Base-by-base conservation (phyloP, 805 yeast species). In the Metschnikowia lunata region DNA sequence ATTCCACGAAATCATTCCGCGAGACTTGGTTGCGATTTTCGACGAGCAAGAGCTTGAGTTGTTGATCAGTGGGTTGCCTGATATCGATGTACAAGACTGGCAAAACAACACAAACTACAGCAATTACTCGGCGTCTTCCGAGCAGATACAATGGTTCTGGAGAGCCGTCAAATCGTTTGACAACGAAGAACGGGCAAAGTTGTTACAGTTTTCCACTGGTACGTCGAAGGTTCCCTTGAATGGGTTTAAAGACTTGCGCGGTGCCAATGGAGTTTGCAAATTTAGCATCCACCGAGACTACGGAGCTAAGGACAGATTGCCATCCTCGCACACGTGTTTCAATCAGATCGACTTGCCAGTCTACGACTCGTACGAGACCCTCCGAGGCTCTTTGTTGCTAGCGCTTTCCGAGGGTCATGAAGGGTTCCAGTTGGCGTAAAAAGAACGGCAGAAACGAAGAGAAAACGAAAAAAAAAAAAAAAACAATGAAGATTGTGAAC, bases 141-240 rank as follows among this genome's bases (percentile, higher is more conserved):
- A 87, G 28, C 97, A 90, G 60, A 83, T 93, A 45, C 89, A 85
- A 59, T 91, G 97, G 87, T 93, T 93, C 67, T 93, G 99, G 99
- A 75, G 97, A 60, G 96, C 97, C 1, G 97, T 93, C 11, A 80
- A 88, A 56, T 87, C 97, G 1, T 93, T 93, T 66, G 97, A 88
- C 57, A 78, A 78, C 13, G 99, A 93, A 61, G 97, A 93, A 60
- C 75, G 96, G 39, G 99, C 99, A 8, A 90, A 89, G 60, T 68
- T 93, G 51, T 69, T 93, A 46, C 99, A 93, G 61, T 93, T 93
- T 71, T 91, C 95, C 1, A 93, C 99, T 0, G 99, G 99, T 48
- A 91, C 99, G 0, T 83, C 95, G 49, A 89, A 90, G 63, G 98
- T 93, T 8, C 99, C 99, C 23, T 72, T 90, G 49, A 85, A 86